These are phyloP conservation scores for Neopestalotiopsis sp. DNA, from an alignment of 2,329 filamentous ascomycete species.

Conservation along the genomic window DNA sequence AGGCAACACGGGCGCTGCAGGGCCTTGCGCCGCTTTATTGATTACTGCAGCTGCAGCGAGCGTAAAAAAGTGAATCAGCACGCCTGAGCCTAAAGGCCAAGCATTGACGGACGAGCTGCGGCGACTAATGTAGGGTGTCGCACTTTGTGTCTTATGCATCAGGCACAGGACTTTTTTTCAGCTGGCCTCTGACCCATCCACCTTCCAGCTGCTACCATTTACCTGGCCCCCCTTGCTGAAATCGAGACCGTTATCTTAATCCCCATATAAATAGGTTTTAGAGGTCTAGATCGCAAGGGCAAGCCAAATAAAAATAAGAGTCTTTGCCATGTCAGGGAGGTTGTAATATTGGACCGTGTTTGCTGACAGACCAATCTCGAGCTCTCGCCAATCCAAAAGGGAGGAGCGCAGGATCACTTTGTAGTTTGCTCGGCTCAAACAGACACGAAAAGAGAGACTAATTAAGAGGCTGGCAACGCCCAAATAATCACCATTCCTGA, in stretches of 20 bases:
- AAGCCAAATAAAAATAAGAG: not conserved
- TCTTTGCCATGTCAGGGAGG: not conserved
- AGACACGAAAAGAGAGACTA: too few species aligned
- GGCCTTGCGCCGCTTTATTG: not conserved
- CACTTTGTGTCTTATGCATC: too few species aligned
- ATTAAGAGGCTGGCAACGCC: too few species aligned
- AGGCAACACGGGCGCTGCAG: slow-evolving; percentile 2
- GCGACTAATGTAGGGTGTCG: not conserved
- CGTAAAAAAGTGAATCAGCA: not conserved
- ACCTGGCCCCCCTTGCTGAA: not conserved
- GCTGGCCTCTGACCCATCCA: too few species aligned
- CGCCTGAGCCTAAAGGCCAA: not conserved
- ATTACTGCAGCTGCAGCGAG: not conserved
- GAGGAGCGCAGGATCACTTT: not conserved
- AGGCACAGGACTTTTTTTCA: too few species aligned
- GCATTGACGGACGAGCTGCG: not conserved
- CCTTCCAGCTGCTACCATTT: not conserved
- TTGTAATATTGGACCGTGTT: not conserved
- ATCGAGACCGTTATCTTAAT: not conserved
- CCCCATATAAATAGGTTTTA: not conserved
- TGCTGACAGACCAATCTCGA: not conserved
- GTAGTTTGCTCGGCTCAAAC: not conserved
- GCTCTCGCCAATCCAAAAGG: not conserved
- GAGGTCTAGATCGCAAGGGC: not conserved
- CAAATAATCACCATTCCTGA: not conserved